phyloP scores from a whole-genome alignment of 345 rosid genomes.

The Murraya paniculata region DNA sequence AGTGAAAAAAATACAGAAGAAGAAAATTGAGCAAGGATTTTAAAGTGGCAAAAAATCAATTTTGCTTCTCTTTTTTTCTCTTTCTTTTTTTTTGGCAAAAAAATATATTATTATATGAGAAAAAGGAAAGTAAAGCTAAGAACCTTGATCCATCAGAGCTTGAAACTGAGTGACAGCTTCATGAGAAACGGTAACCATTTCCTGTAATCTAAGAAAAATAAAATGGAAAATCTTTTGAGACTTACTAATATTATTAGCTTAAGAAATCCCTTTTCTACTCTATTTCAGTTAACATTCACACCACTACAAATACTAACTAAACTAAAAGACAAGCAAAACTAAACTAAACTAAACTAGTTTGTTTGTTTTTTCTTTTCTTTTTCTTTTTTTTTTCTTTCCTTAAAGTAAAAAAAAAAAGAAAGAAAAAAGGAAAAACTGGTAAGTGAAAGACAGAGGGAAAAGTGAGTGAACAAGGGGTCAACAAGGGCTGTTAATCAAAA shows the following conservation, averaged over 20 bases:
- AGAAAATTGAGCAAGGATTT: neutral
- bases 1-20: neutral
- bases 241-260: neutral
- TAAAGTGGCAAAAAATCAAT: neutral
- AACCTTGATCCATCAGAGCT: constrained; percentile 53
- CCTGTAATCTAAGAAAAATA: constrained; percentile 6
- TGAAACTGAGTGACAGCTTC: constrained; percentile 55
- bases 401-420: neutral
- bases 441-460: neutral
- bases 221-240: neutral
- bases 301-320: neutral
- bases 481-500: neutral
- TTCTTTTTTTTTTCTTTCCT: neutral
- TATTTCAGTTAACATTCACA: neutral
- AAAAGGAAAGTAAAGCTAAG: neutral
- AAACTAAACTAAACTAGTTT: too few species aligned
- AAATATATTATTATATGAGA: neutral
- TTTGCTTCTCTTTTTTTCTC: too few species aligned
- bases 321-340: neutral
- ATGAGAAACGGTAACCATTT: constrained; percentile 42
- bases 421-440: neutral
- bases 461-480: neutral
- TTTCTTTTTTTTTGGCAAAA: neutral
- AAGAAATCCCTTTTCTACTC: neutral
- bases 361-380: neutral